Base-by-base conservation (phyloP, 192 early-diverging fungal species). In the Cladochytrium replicatum region DNA sequence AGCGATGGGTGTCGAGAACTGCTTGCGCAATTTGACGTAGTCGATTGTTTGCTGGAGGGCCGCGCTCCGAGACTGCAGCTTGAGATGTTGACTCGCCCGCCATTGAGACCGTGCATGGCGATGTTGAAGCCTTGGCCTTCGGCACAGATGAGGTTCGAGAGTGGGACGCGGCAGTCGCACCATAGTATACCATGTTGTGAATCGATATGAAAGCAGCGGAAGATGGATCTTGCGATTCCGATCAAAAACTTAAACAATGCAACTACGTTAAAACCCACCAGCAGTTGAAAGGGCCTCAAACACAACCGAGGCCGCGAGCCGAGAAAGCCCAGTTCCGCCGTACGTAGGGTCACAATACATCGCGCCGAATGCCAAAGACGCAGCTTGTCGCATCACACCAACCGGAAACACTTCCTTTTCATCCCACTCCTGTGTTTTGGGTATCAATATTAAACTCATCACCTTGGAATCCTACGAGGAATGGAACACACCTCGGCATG, bases 81-180 rank as follows among this genome's bases (percentile, higher is more conserved):
- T 61, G 73, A 1, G 77, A n/a, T n/a, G n/a, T n/a, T n/a, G n/a
- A n/a, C n/a, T n/a, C n/a, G n/a, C 13, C 77, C 77, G 4, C 77
- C 77, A 42, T 79, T 74, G 23, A 80, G 57, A 3, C 74, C 77
- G 54, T 75, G 71, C 77, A 80, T 80, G 25, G 77, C 77, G 46
- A 77, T 77, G 11, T 50, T 58, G 63, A 80, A 80, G 6, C 77
- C 77, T 21, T 80, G 63, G 7, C 77, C 77, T 32, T 72, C 72
- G 23, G 31, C 44, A 13, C 72, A 74, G 34, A 80, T 50, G 43
- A 80, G 25, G 42, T 78, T 79, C 29, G 53, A 46, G 9, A 40
- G 56, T 0, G 77, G 77, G 15, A 79, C 71, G 26, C 58, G 51
- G 31, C 61, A 65, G 55, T 79, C 74, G 46, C n/a, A n/a, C n/a